phyloP scores from a whole-genome alignment of 2,329 filamentous ascomycete species.

The Coniella lustricola region DNA sequence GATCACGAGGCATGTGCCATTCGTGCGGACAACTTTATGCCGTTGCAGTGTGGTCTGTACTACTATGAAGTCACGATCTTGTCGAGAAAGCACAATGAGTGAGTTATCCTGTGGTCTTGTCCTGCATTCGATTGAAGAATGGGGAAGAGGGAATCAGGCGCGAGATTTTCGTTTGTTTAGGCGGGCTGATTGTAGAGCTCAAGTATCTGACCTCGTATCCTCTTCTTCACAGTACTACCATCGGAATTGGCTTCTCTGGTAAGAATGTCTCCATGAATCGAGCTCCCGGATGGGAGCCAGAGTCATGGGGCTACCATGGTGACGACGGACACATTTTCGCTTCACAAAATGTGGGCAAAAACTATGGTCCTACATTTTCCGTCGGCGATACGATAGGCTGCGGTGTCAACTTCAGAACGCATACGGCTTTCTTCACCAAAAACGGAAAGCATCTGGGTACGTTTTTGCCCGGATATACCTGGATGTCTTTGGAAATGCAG shows the following conservation, averaged over 20 bases:
- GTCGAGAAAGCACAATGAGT: slow-evolving; percentile 48
- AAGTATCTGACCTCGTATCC: too few species aligned
- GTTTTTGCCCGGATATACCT: too few species aligned
- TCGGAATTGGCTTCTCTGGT: slow-evolving; percentile 56
- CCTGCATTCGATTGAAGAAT: not conserved
- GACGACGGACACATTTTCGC: slow-evolving; percentile 59
- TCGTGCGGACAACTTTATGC: slow-evolving; percentile 79
- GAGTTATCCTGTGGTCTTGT: slow-evolving; percentile 25
- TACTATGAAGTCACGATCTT: slow-evolving; percentile 71
- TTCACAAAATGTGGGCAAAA: slow-evolving; percentile 48
- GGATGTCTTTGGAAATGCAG: too few species aligned
- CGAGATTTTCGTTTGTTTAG: too few species aligned
- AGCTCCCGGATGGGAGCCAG: slow-evolving; percentile 59
- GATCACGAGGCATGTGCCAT: slow-evolving; percentile 75
- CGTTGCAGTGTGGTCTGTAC: slow-evolving; percentile 83
- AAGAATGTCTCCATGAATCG: slow-evolving; percentile 47
- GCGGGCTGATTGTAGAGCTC: too few species aligned
- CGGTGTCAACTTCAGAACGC: slow-evolving; percentile 58
- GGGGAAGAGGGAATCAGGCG: not conserved
- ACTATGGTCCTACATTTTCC: slow-evolving; percentile 50
- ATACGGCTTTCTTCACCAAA: slow-evolving; percentile 62
- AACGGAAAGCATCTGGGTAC: slow-evolving; percentile 53
- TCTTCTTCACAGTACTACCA: slow-evolving; percentile 40
- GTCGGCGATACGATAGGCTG: slow-evolving; percentile 55
- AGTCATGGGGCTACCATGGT: slow-evolving; percentile 63